Evolutionary conservation across 345 rosid genomes (phyloP).

Genomic region (Rhodomyrtus tomentosa): DNA sequence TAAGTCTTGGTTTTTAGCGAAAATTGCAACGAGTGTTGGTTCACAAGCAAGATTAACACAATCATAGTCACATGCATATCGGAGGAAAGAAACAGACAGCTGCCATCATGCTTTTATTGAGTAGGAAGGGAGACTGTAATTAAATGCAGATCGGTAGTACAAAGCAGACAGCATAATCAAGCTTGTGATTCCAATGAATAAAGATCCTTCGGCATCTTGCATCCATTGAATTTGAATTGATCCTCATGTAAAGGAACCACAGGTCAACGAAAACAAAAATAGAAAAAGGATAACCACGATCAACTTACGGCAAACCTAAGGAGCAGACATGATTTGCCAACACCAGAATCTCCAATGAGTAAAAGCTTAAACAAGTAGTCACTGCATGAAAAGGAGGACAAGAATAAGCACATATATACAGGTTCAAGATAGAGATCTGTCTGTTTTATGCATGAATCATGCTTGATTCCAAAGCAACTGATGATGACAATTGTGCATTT

Average conservation of each 20-base stretch:
- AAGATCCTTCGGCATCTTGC: neutral
- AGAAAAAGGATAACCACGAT: neutral
- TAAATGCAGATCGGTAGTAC: neutral
- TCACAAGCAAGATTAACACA: neutral
- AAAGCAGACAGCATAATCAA: neutral
- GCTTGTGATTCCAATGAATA: neutral
- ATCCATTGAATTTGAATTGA: neutral
- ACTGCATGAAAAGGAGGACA: conserved; percentile 12
- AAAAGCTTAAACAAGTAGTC: conserved; percentile 47
- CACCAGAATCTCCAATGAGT: conserved; percentile 44
- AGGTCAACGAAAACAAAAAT: neutral
- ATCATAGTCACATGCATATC: neutral
- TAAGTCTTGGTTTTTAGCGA: neutral
- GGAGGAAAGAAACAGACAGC: neutral
- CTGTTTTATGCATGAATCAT: neutral
- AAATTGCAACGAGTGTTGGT: neutral
- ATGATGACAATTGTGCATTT: neutral
- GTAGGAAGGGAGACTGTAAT: neutral
- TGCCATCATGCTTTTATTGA: neutral
- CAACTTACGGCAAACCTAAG: conserved; percentile 46
- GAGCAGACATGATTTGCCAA: conserved; percentile 41
- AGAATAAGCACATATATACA: neutral
- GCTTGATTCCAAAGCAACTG: neutral
- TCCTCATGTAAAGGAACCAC: neutral
- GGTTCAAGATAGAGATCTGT: neutral